phyloP scores from a whole-genome alignment of 305 asterid genomes.

The Euphrasia arctica region DNA sequence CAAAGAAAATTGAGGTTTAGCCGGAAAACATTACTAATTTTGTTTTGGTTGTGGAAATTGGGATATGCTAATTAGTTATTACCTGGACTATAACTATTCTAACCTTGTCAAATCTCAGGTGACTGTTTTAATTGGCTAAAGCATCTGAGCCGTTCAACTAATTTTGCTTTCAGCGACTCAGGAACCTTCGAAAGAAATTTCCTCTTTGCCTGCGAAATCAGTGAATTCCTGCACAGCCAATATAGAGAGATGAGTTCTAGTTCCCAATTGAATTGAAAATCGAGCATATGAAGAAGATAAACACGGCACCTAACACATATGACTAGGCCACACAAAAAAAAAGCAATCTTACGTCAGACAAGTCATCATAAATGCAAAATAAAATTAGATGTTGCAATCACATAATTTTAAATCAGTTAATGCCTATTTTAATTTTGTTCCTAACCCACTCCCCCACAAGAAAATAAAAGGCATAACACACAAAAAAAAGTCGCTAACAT shows the following conservation, averaged over 20 bases:
- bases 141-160: conserved; percentile 47
- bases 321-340: conserved; percentile 3
- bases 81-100: conserved; percentile 25
- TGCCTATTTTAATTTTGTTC: neutral
- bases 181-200: conserved; percentile 60
- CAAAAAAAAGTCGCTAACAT: neutral
- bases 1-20: neutral
- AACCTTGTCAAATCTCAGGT: conserved; percentile 34
- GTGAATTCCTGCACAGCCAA: conserved; percentile 47
- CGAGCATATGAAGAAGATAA: conserved; percentile 1
- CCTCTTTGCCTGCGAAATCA: conserved; percentile 62
- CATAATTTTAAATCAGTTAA: neutral
- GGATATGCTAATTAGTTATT: too few species aligned
- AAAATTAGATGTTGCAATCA: neutral
- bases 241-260: conserved; percentile 4
- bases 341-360: conserved; percentile 5
- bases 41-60: too few species aligned
- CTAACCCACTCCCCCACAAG: neutral
- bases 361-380: conserved; percentile 10
- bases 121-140: conserved; percentile 53
- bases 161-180: conserved; percentile 57
- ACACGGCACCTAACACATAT: neutral
- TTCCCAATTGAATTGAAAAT: conserved; percentile 11
- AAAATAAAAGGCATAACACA: conserved; percentile 3
- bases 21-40: neutral